phyloP scores from a whole-genome alignment of 371 early-diverging fungal species.

The Mucor velutinosus region DNA sequence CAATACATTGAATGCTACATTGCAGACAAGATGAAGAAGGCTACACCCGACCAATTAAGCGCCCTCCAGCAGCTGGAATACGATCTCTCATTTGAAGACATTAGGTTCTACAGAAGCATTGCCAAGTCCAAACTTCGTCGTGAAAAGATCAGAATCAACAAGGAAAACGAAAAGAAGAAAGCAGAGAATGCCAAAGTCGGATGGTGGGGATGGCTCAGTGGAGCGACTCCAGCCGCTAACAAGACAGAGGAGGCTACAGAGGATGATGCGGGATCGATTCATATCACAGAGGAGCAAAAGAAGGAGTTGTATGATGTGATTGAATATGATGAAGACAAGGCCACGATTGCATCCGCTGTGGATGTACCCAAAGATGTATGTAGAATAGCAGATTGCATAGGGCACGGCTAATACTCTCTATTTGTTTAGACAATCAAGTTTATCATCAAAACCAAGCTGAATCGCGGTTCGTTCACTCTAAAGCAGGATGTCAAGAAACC shows the following conservation, averaged over 20 bases:
- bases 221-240: not conserved
- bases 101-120: conserved; percentile 75
- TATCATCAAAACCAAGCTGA: conserved; percentile 59
- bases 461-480: conserved; percentile 75
- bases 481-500: conserved; percentile 24
- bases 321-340: conserved; percentile 75
- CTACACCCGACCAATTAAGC: conserved; percentile 38
- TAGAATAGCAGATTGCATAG: too few relatives aligned
- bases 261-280: conserved; percentile 19
- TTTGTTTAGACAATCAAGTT: conserved; percentile 56
- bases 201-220: conserved; percentile 50
- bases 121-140: conserved; percentile 64
- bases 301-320: conserved; percentile 80
- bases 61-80: conserved; percentile 64
- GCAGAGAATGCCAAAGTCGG: conserved; percentile 38
- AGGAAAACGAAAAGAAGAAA: conserved; percentile 38
- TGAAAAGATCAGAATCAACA: conserved; percentile 52
- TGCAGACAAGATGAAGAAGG: conserved; percentile 45
- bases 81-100: conserved; percentile 74
- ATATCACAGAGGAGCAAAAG: conserved; percentile 63
- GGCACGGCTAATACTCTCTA: not conserved
- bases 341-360: conserved; percentile 47
- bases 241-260: not conserved
- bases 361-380: conserved; percentile 80
- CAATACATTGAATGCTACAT: conserved; percentile 71